These are phyloP conservation scores for Termitomyces bulborhizus DNA, from an alignment of 768 basidiomycete species.

Conservation along the genomic window DNA sequence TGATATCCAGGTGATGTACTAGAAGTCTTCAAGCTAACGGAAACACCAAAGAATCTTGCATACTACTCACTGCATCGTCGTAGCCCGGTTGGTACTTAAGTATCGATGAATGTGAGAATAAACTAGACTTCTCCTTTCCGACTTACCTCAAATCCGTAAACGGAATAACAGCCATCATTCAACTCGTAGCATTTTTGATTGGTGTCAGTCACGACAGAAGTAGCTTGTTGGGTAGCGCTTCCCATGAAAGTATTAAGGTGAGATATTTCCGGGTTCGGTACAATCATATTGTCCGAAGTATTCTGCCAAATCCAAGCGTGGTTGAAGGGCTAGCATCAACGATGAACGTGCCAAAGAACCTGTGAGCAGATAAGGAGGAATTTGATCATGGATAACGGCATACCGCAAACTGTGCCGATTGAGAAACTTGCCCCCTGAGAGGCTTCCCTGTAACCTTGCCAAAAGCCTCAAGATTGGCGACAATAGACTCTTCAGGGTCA, in stretches of 20 bases:
- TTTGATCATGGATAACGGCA: conserved; percentile 18
- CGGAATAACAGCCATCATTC: conserved; percentile 49
- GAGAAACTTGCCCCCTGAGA: conserved; percentile 63
- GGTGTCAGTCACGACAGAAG: conserved; percentile 65
- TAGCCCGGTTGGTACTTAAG: conserved; percentile 42
- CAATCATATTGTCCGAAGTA: conserved; percentile 46
- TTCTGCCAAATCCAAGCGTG: conserved; percentile 63
- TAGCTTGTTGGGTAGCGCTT: conserved; percentile 68
- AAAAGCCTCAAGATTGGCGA: neutral
- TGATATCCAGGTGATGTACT: conserved; percentile 83
- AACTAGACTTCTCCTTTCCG: neutral
- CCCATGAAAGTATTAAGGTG: conserved; percentile 60
- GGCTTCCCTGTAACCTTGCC: conserved; percentile 39
- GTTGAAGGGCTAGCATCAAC: conserved; percentile 55
- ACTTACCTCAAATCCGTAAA: conserved; percentile 70
- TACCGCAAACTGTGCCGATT: conserved; percentile 75
- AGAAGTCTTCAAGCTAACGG: neutral
- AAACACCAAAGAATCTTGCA: neutral
- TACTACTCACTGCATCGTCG: conserved; percentile 45
- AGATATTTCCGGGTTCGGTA: conserved; percentile 49
- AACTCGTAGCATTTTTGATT: conserved; percentile 65
- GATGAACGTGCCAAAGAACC: conserved; percentile 1
- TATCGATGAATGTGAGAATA: neutral
- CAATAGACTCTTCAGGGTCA: conserved; percentile 7
- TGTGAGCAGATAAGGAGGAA: neutral